Base-by-base conservation (phyloP, 768 basidiomycete genomes). In the Royoungia palumana region DNA sequence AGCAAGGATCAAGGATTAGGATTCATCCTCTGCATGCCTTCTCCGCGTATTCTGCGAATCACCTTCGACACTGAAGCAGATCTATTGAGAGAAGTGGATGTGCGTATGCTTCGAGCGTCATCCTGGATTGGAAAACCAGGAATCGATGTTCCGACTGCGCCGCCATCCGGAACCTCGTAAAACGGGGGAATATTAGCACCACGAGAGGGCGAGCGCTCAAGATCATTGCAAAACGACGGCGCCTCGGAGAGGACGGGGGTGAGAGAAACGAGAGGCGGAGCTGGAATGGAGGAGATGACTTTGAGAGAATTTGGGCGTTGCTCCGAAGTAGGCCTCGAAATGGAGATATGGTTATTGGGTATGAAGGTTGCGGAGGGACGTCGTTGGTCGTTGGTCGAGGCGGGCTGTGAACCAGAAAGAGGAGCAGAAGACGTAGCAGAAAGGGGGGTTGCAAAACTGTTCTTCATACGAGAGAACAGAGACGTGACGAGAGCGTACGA, bases 101-200 rank as follows among this genome's bases (percentile, higher is more conserved):
- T 93, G 57, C 84, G 82, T 60, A 94, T 79, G 61, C 93, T 94
- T 44, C 92, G 77, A 21, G 91, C 83, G 66, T 96, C 94, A 60
- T 95, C 94, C 48, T 81, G 85, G 9, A 96, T 89, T 3, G 93
- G 89, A 57, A 96, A 96, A 0, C 94, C 94, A 32, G 94, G 94
- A 30, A 96, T 94, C 20, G 83, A 78, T 2, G 83, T 86, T 16
- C 83, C 85, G 66, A 85, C 82, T 3, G 75, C 68, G 14, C 72
- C 72, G 45, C 87, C 83, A 44, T 77, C 75, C 6, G 72, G 67
- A 19, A 70, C 68, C 24, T 88, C 87, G 46, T 76, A 74, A 5
- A 72, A 70, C 7, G 83, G 79, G 7, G 81, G 70, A 27, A 75
- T 71, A 38, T 72, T 67, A 12, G 74, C 77, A 47, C 71, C 66